Percentiles rank a stretch among this genome's conserved stretches.
Evolutionary conservation across 805 yeast genomes (phyloP).

Genomic region (Spathaspora gorwiae): DNA sequence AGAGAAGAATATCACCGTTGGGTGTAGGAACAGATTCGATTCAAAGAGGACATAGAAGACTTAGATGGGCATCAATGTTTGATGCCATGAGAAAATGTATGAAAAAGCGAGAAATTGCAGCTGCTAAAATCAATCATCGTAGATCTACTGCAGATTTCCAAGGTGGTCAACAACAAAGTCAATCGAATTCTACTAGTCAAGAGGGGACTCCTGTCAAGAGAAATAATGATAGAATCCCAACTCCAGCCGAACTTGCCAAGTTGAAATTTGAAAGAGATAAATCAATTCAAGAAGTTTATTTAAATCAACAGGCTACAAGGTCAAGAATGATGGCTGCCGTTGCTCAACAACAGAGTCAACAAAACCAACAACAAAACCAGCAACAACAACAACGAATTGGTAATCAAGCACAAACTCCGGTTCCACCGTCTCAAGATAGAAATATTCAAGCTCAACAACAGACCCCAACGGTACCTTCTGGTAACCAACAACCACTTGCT

Average conservation of each 20-base stretch:
- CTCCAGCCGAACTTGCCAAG: constrained; percentile 81
- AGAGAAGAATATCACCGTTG: constrained; percentile 82
- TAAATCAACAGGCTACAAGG: constrained; percentile 42
- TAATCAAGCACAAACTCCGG: background rate
- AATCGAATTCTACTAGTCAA: constrained; percentile 5
- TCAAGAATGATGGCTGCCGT: constrained; percentile 41
- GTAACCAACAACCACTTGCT: background rate
- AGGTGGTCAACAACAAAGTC: background rate
- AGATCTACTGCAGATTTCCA: constrained; percentile 11
- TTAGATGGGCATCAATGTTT: constrained; percentile 96
- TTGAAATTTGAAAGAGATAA: constrained; percentile 84
- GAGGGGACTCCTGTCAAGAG: constrained; percentile 2
- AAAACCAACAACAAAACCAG: constrained; percentile 6
- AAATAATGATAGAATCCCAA: constrained; percentile 42
- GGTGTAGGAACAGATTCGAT: constrained; percentile 93
- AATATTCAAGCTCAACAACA: background rate
- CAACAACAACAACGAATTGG: constrained; percentile 11
- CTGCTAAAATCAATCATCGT: constrained; percentile 27
- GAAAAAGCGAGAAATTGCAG: constrained; percentile 77
- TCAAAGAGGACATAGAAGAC: constrained; percentile 85
- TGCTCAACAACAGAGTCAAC: constrained; percentile 28
- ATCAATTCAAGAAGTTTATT: constrained; percentile 71
- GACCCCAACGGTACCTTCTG: background rate
- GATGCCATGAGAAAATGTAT: constrained; percentile 89
- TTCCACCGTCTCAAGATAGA: background rate